Conservation (phyloP, 2,329 filamentous ascomycete species). For the Endoconidiophora laricicola region DNA sequence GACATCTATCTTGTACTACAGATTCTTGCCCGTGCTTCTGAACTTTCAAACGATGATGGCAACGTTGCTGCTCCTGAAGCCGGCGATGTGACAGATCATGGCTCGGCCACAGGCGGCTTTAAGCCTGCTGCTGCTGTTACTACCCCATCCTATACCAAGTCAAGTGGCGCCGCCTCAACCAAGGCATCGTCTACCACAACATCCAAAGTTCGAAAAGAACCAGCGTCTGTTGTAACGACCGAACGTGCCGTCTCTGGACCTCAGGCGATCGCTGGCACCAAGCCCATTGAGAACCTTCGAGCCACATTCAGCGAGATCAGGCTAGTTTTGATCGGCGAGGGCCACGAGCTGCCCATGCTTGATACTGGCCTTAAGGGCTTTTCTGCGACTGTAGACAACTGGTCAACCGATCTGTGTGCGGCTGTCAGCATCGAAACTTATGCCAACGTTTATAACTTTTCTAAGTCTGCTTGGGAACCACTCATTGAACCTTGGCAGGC, state of each 20-base stretch:
- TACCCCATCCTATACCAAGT: neutral
- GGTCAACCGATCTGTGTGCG: constrained; percentile 74
- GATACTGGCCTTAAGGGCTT: constrained; percentile 90
- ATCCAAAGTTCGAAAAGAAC: too few species aligned
- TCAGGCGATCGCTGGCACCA: constrained; percentile 12
- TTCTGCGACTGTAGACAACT: constrained; percentile 69
- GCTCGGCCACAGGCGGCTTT: neutral
- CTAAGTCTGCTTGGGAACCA: constrained; percentile 96
- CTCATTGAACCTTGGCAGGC: constrained; percentile 91
- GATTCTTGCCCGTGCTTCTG: constrained; percentile 78
- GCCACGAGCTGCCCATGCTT: constrained; percentile 87
- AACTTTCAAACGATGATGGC: constrained; percentile 55
- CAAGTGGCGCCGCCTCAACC: neutral
- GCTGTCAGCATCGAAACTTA: constrained; percentile 88
- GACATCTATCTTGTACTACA: constrained; percentile 91
- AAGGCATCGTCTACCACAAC: too few species aligned
- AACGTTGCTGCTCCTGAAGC: constrained; percentile 31
- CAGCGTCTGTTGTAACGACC: too few species aligned
- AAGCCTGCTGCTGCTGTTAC: neutral
- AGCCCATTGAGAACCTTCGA: constrained; percentile 57
- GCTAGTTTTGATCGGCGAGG: constrained; percentile 83
- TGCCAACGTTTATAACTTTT: constrained; percentile 96
- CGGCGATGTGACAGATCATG: constrained; percentile 18
- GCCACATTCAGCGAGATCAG: constrained; percentile 75
- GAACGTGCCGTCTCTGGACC: neutral